Base-by-base conservation (phyloP, 176 grass and related monocot species). In the Phoenix roebelenii region DNA sequence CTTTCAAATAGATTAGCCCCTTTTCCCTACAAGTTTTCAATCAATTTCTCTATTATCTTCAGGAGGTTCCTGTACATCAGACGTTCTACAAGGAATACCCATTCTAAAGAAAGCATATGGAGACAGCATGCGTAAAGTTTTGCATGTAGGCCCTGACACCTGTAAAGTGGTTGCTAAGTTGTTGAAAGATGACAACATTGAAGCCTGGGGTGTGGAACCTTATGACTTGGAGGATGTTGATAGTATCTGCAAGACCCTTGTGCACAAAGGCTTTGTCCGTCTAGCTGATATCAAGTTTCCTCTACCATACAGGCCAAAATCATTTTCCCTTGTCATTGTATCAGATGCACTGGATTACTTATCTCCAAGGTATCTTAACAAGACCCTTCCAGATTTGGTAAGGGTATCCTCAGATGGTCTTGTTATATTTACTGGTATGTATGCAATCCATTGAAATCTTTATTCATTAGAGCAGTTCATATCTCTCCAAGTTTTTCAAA, bases 171-270 rank as follows among this genome's bases (percentile, higher is more conserved):
- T 63, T 54, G 61, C 59, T n/a, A 62, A 44, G 16, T 63, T 72
- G 50, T 39, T 72, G 26, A 72, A 72, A 39, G 70, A 72, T 63
- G 59, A 72, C 39, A 59, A 72, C 39, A 72, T 7, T 59, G 87
- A 92, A 82, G 78, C 93, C 54, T 98, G 87, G 87, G 93, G 87
- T 23, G 70, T 98, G 67, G 93, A 98, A 56, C 93, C 93, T 67
- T 98, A 92, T 83, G 93, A 98, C 80, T 78, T 92, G 68, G 93
- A 98, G 56, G 93, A 98, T 80, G 67, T 73, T 55, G 93, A 98
- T 55, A 88, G 84, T 81, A 75, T 66, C 51, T 92, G 87, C 84
- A 98, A 88, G 70, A 98, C 75, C 54, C 93, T 98, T 60, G 81
- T 98, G 72, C 87, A 84, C 71, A 97, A 92, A 69, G 84, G 87